A percentile compares a stretch with the other conserved stretches of the same genome.
These are phyloP conservation scores for Sphaerobolus stellatus DNA, from an alignment of 1,284 basidiomycete species.

Conservation along the genomic window DNA sequence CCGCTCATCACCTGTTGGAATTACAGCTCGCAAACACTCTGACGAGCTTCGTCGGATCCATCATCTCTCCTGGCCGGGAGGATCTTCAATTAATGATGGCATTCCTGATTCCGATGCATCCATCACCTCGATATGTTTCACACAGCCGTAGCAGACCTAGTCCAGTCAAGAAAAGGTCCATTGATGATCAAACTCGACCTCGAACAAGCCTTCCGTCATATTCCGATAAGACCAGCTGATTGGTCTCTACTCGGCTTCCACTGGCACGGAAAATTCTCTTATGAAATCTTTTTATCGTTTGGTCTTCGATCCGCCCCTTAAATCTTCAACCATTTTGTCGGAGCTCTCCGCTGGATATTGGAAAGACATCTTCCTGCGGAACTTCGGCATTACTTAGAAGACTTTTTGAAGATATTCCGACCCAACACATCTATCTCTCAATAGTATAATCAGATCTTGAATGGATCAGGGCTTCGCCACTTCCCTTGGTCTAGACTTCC, in stretches of 20 bases:
- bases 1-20: no score
- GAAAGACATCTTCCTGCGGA: slow-evolving; percentile 22
- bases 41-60: no score
- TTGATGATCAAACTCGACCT: slow-evolving; percentile 41
- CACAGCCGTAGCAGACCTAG: slow-evolving; percentile 4
- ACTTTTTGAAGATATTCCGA: slow-evolving; percentile 28
- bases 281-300: slow-evolving; percentile 28
- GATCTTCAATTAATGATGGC: slow-evolving; percentile 37
- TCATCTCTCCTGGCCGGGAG: slow-evolving; percentile 40
- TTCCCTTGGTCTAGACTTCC: slow-evolving; percentile 28
- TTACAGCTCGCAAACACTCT: no score
- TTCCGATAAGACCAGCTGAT: slow-evolving; percentile 32
- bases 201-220: slow-evolving; percentile 37
- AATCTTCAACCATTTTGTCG: slow-evolving; percentile 41
- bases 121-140: slow-evolving; percentile 32
- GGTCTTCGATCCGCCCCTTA: slow-evolving; percentile 30
- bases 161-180: slow-evolving; percentile 25
- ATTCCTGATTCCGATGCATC: slow-evolving; percentile 32
- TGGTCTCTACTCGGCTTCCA: slow-evolving; percentile 35
- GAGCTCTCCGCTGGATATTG: slow-evolving; percentile 38
- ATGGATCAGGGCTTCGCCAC: slow-evolving; percentile 25
- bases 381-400: slow-evolving; percentile 32
- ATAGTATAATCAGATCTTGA: slow-evolving; percentile 19
- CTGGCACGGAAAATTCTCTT: slow-evolving; percentile 32
- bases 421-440: background rate